Percentiles rank a stretch among this genome's conserved stretches.
phyloP scores from a whole-genome alignment of 176 grass and related monocot species.

The Eragrostis curvula region DNA sequence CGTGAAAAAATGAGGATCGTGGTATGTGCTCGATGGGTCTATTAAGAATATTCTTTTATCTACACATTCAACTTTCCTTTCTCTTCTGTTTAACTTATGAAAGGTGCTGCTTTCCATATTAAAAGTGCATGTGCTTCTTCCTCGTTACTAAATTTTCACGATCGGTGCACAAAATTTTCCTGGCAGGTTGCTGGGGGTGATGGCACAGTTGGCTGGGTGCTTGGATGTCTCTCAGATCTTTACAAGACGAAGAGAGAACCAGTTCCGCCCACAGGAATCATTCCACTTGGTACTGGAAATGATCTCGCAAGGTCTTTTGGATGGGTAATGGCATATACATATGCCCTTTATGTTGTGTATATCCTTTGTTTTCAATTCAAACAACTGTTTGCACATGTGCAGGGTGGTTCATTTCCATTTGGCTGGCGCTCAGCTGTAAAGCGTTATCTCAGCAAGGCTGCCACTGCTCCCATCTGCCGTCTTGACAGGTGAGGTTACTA shows the following conservation, averaged over 20 bases:
- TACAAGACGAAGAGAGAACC: constrained; percentile 78
- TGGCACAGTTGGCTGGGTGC: constrained; percentile 93
- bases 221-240: constrained; percentile 89
- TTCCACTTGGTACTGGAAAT: constrained; percentile 97
- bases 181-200: constrained; percentile 98
- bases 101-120: background rate
- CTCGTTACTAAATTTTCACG: constrained; percentile 24
- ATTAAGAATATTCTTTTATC: constrained; percentile 12
- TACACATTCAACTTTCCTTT: background rate
- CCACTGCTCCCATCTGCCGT: constrained; percentile 51
- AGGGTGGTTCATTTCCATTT: constrained; percentile 98
- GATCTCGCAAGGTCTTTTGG: constrained; percentile 93
- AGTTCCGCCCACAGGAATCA: constrained; percentile 92
- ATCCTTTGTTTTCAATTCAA: constrained; percentile 26
- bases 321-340: constrained; percentile 71
- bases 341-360: constrained; percentile 9
- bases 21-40: constrained; percentile 59
- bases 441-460: constrained; percentile 68
- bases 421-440: constrained; percentile 92
- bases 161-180: constrained; percentile 40
- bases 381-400: constrained; percentile 36
- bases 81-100: background rate
- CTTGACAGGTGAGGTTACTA: constrained; percentile 76
- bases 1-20: constrained; percentile 88
- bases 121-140: background rate